These are phyloP conservation scores for Vigna hirtella DNA, from an alignment of 306 rosid genomes.

Conservation along the genomic window DNA sequence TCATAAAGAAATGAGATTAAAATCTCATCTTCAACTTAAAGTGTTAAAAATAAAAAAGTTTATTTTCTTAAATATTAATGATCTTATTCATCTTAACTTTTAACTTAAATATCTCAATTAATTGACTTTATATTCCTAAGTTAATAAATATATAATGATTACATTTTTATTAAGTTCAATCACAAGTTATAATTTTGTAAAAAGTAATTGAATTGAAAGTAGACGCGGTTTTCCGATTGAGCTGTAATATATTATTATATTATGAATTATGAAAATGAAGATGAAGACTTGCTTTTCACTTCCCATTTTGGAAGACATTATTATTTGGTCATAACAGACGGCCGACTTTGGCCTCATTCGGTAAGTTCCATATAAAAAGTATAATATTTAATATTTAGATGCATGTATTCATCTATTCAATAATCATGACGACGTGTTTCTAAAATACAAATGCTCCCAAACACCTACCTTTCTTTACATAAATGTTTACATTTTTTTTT, in stretches of 20 bases:
- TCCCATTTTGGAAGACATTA: not conserved
- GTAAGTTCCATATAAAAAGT: not conserved
- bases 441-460: not conserved
- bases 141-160: too few species aligned
- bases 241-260: not conserved
- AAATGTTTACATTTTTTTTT: not conserved
- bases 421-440: not conserved
- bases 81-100: too few species aligned
- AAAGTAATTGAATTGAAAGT: too few species aligned
- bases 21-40: too few species aligned
- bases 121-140: too few species aligned
- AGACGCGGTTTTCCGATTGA: too few species aligned
- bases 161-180: too few species aligned
- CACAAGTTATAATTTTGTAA: too few species aligned
- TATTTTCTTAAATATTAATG: too few species aligned
- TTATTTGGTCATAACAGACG: slow-evolving; percentile 15
- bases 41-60: too few species aligned
- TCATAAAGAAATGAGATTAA: too few species aligned
- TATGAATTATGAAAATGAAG: not conserved
- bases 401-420: not conserved
- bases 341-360: not conserved
- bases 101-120: too few species aligned
- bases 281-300: not conserved
- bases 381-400: not conserved
- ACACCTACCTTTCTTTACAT: not conserved